phyloP scores from a whole-genome alignment of 257 asterid genomes.

The Sherardia arvensis region DNA sequence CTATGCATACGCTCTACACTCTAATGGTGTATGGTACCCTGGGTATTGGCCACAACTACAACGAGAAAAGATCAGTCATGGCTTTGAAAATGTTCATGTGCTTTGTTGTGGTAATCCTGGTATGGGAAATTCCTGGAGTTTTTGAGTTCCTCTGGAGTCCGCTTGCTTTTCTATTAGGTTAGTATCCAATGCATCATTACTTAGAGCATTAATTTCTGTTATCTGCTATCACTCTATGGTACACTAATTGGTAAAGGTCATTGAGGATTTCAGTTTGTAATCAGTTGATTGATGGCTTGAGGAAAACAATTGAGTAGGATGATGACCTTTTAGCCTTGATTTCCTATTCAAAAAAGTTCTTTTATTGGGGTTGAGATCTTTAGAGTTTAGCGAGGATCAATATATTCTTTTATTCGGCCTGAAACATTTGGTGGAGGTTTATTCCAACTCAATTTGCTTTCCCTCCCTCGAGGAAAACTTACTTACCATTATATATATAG shows the following conservation, averaged over 20 bases:
- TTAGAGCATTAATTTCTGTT: slow-evolving; percentile 1
- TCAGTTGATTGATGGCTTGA: not conserved
- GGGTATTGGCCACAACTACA: slow-evolving; percentile 86
- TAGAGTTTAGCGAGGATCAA: not conserved
- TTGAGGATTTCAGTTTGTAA: not conserved
- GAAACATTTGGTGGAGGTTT: not conserved
- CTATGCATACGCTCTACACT: slow-evolving; percentile 97
- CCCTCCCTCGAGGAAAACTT: not conserved
- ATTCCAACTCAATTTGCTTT: not conserved
- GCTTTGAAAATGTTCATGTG: slow-evolving; percentile 56
- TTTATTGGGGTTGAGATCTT: not conserved
- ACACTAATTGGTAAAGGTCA: not conserved
- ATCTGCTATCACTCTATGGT: not conserved
- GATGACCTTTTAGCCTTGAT: not conserved
- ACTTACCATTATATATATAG: not conserved
- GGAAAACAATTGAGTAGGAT: not conserved
- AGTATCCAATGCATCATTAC: slow-evolving; percentile 16
- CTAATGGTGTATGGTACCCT: slow-evolving; percentile 97
- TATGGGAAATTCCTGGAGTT: slow-evolving; percentile 98
- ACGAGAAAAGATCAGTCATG: slow-evolving; percentile 81
- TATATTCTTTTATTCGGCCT: not conserved
- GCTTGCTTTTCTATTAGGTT: slow-evolving; percentile 63
- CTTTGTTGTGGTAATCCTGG: slow-evolving; percentile 75
- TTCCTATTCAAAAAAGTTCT: not conserved
- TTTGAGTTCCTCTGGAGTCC: slow-evolving; percentile 83